phyloP scores from a whole-genome alignment of 257 asterid genomes.

The Lycium ferocissimum region DNA sequence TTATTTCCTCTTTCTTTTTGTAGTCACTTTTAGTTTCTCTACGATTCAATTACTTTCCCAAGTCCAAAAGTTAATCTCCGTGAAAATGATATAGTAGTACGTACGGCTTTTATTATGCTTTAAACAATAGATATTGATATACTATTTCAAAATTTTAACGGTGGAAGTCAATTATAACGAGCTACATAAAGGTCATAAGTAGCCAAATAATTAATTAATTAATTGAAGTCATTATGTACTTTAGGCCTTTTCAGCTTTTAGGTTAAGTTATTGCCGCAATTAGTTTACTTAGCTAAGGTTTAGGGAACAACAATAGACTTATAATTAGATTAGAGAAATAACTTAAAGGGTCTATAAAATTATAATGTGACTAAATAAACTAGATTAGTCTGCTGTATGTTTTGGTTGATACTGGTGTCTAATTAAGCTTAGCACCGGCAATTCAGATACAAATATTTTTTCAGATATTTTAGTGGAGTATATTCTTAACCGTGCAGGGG shows the following conservation, averaged over 20 bases:
- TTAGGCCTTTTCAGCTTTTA: conserved; percentile 16
- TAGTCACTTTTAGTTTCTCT: background rate
- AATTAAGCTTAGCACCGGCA: background rate
- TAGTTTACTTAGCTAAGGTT: background rate
- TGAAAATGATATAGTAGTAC: too few species aligned
- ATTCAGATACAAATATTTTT: background rate
- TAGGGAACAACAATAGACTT: conserved; percentile 13
- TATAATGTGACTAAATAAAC: background rate
- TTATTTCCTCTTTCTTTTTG: background rate
- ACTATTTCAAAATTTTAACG: background rate
- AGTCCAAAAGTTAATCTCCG: too few species aligned
- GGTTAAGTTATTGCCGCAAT: background rate
- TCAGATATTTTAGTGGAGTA: too few species aligned
- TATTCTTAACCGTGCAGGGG: too few species aligned
- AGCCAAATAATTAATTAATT: background rate
- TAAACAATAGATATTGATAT: background rate
- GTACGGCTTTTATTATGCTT: background rate
- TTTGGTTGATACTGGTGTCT: background rate
- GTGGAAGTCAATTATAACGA: background rate
- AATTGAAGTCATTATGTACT: conserved; percentile 18
- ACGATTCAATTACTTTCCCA: too few species aligned
- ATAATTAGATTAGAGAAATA: background rate
- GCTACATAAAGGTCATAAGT: conserved; percentile 3
- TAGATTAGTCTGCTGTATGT: background rate
- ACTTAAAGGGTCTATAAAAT: background rate